phyloP scores from a whole-genome alignment of 148 eudicot species.

The Fallopia convolvulus region DNA sequence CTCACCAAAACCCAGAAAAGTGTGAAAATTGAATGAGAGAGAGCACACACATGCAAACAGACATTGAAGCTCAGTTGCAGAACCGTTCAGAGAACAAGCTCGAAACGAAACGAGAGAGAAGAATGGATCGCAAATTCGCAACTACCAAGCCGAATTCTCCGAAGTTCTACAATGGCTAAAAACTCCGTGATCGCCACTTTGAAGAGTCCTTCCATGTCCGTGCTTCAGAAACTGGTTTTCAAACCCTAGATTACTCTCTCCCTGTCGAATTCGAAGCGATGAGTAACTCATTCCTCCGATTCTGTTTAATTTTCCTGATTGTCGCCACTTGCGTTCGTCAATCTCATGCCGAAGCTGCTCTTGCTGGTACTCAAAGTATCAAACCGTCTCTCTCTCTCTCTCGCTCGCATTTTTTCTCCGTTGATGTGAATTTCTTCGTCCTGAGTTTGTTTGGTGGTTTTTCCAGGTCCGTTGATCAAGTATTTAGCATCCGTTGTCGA shows the following conservation, averaged over 20 bases:
- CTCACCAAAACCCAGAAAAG: background rate
- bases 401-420: too few relatives aligned
- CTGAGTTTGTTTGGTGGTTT: background rate
- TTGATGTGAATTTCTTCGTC: background rate
- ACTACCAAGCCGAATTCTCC: background rate
- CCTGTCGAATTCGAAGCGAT: conserved; percentile 18
- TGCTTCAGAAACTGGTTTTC: background rate
- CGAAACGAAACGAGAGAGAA: background rate
- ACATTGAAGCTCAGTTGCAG: background rate
- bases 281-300: conserved; percentile 23
- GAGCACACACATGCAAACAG: background rate
- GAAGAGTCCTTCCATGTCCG: background rate
- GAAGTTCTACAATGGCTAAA: background rate
- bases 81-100: background rate
- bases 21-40: background rate
- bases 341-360: conserved; percentile 44
- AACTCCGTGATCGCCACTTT: too few relatives aligned
- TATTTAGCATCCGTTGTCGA: conserved; percentile 59
- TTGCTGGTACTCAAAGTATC: conserved; percentile 33
- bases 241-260: background rate
- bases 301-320: conserved; percentile 24
- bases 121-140: background rate
- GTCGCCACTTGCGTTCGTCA: conserved; percentile 23
- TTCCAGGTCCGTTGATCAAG: conserved; percentile 65
- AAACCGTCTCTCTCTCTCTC: background rate